phyloP scores from a whole-genome alignment of 768 basidiomycete species.

The Naematelia encephala region DNA sequence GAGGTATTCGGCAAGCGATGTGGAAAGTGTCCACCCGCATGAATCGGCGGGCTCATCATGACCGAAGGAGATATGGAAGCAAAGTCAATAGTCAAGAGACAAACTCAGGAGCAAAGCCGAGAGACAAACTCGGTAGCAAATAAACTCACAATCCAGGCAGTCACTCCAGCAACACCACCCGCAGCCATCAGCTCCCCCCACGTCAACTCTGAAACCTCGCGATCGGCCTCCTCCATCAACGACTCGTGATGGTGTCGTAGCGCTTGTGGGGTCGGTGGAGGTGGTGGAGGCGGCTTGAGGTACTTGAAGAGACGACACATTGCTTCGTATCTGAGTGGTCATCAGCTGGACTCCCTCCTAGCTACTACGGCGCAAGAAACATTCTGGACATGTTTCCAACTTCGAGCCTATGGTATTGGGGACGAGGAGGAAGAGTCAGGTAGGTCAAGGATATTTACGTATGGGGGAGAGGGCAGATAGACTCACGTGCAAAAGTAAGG shows the following conservation, averaged over 20 bases:
- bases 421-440: no score
- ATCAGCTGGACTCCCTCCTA: background rate
- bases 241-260: constrained; percentile 57
- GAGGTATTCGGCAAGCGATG: no score
- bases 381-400: no score
- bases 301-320: constrained; percentile 46
- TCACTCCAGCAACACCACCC: constrained; percentile 71
- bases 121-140: background rate
- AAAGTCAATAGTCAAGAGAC: no score
- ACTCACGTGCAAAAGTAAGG: constrained; percentile 77
- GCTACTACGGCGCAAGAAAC: constrained; percentile 15
- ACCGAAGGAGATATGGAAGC: no score
- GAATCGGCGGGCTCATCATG: no score
- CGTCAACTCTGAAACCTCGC: constrained; percentile 49
- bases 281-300: constrained; percentile 20
- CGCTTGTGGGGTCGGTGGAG: constrained; percentile 7
- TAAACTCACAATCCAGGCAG: constrained; percentile 64
- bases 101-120: no score
- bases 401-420: no score
- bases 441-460: no score
- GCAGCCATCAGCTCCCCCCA: constrained; percentile 67
- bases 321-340: constrained; percentile 47
- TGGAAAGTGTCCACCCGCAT: no score
- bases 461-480: no score
- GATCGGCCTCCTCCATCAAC: constrained; percentile 54